These are phyloP conservation scores for Chaetomium strumarium DNA, from an alignment of 2,329 filamentous ascomycete species.

Conservation along the genomic window DNA sequence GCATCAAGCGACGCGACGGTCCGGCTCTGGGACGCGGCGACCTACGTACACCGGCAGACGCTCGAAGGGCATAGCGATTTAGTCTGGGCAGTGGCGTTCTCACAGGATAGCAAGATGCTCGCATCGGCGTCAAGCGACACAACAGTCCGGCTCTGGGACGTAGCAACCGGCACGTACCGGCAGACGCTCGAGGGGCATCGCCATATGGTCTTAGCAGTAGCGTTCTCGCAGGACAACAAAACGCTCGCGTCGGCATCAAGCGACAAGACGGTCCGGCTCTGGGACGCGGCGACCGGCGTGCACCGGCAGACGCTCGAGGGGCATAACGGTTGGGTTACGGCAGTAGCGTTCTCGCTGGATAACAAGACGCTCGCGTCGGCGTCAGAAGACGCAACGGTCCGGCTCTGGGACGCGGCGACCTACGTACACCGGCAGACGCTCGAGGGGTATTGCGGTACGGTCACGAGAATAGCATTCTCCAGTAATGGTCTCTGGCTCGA, in stretches of 20 bases:
- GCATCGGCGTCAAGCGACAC: not conserved
- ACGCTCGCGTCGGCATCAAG: conserved; percentile 3
- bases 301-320: no score
- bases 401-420: no score
- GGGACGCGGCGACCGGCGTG: no score
- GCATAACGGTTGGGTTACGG: no score
- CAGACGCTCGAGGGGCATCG: conserved; percentile 13
- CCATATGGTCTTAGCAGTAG: not conserved
- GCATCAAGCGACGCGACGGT: not conserved
- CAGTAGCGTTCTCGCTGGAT: no score
- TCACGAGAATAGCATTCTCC: no score
- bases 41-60: not conserved
- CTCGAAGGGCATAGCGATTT: not conserved
- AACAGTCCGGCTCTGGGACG: not conserved
- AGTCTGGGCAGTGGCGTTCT: not conserved
- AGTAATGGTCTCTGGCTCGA: no score
- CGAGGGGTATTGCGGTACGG: not conserved
- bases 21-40: conserved; percentile 10
- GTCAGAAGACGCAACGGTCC: no score
- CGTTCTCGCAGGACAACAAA: conserved; percentile 5
- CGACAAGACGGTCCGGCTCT: no score
- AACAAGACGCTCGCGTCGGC: no score
- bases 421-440: not conserved
- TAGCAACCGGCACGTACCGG: not conserved
- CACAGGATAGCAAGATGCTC: not conserved